Evolutionary conservation across 805 yeast genomes (phyloP).

Genomic region (Yueomyces sp.): DNA sequence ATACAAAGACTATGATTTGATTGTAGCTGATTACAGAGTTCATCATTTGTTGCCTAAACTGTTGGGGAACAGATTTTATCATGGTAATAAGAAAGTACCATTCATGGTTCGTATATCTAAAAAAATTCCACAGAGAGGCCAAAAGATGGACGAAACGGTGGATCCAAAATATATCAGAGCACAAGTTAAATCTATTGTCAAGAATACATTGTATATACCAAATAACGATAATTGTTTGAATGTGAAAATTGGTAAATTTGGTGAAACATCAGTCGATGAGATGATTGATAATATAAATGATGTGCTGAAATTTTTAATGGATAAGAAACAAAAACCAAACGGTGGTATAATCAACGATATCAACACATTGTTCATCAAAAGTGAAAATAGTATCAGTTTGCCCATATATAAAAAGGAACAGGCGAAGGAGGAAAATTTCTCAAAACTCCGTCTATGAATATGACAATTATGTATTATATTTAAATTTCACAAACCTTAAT

Average conservation of each 20-base stretch:
- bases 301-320: slow-evolving; percentile 34
- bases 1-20: slow-evolving; percentile 48
- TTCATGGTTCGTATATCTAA: slow-evolving; percentile 46
- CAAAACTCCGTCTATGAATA: too few relatives aligned
- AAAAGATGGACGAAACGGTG: slow-evolving; percentile 43
- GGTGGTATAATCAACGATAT: slow-evolving; percentile 43
- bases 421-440: too few relatives aligned
- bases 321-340: slow-evolving; percentile 33
- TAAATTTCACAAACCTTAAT: too few relatives aligned
- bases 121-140: slow-evolving; percentile 20
- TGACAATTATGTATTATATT: too few relatives aligned
- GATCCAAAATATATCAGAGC: slow-evolving; percentile 51
- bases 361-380: slow-evolving; percentile 46
- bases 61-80: slow-evolving; percentile 28
- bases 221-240: slow-evolving; percentile 48
- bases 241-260: slow-evolving; percentile 40
- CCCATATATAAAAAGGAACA: slow-evolving; percentile 30
- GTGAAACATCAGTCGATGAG: slow-evolving; percentile 13
- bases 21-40: slow-evolving; percentile 58
- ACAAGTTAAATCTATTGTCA: slow-evolving; percentile 52
- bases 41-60: slow-evolving; percentile 36
- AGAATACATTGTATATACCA: slow-evolving; percentile 50
- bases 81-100: slow-evolving; percentile 49
- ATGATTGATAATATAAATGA: slow-evolving; percentile 18
- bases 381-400: slow-evolving; percentile 51